phyloP scores from a whole-genome alignment of 768 basidiomycete species.

The Rhizopogon rudus region DNA sequence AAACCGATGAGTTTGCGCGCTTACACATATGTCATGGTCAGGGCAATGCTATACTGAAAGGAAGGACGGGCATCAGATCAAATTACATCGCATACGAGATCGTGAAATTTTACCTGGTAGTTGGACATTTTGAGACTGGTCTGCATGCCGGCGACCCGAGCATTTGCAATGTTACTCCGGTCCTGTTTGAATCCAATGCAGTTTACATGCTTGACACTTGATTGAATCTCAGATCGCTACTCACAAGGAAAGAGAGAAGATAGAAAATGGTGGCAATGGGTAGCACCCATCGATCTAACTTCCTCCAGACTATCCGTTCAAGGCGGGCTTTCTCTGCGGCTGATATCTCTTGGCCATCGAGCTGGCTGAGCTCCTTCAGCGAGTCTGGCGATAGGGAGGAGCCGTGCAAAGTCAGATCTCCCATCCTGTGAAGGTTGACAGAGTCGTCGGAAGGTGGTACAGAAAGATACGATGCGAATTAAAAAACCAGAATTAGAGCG shows the following conservation, averaged over 20 bases:
- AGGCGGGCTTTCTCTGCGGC: slow-evolving; percentile 16
- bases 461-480: background rate
- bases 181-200: slow-evolving; percentile 19
- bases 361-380: slow-evolving; percentile 6
- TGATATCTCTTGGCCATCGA: slow-evolving; percentile 9
- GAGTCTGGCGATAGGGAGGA: background rate
- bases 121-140: slow-evolving; percentile 34
- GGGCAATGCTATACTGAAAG: slow-evolving; percentile 29
- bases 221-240: slow-evolving; percentile 9
- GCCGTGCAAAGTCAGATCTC: background rate
- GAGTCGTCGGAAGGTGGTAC: background rate
- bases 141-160: slow-evolving; percentile 58
- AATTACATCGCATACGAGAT: background rate
- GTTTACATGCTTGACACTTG: background rate
- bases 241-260: slow-evolving; percentile 49
- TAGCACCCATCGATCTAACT: slow-evolving; percentile 43
- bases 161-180: slow-evolving; percentile 48
- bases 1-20: background rate
- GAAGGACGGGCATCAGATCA: background rate
- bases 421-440: slow-evolving; percentile 2
- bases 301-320: slow-evolving; percentile 41
- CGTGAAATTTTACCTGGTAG: slow-evolving; percentile 15
- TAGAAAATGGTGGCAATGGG: slow-evolving; percentile 47
- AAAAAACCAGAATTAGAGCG: background rate
- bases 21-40: slow-evolving; percentile 24